Evolutionary conservation across 2,329 filamentous ascomycete species (phyloP), one percentile per base, ranked within the genome.

Genomic region (Penicillium sp.): DNA sequence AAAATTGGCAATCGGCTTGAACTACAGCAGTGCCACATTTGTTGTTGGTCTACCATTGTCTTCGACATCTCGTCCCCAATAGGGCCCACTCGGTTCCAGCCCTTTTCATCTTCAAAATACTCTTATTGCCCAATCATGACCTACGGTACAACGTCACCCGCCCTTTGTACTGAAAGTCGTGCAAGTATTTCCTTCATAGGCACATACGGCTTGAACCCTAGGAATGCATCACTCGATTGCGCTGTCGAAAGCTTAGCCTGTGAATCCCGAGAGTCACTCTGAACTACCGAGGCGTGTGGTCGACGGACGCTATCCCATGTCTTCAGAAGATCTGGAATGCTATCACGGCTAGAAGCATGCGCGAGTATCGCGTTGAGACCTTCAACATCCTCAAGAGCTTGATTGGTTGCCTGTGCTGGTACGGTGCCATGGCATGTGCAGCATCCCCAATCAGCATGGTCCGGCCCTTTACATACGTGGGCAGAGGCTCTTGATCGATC

Each of bases 321-420:
- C 15, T n/a, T 20, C 6, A 45, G 23, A 9, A 25, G 42, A 45
- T 18, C 42, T n/a, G 42, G 26, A 11, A 45, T 45, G 14, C 9
- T 45, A 29, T 45, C n/a, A 26, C 22, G 23, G 23, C n/a, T 29
- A 18, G 23, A 26, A 29, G n/a, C 42, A 45, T 18, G 12, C n/a
- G 14, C 42, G 43, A 76, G 58, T 0, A 69, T 55, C 2, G 67
- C 64, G 4, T 67, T 72, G 0, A 76, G 59, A 12, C 69, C 71
- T 3, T 68, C 59, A 1, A 64, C 74, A 49, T 77, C 73, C 58
- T 76, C 74, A 31, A 76, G 65, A 0, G 67, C 68, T 46, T 74
- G 73, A 0, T 69, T 69, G 9, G 65, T 74, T 0, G 70, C 73
- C 57, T 76, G 76, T 11, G 70, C 75, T 77, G 75, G 51, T 76